Conservation (phyloP, 805 yeast species). For the Wickerhamomyces alni region DNA sequence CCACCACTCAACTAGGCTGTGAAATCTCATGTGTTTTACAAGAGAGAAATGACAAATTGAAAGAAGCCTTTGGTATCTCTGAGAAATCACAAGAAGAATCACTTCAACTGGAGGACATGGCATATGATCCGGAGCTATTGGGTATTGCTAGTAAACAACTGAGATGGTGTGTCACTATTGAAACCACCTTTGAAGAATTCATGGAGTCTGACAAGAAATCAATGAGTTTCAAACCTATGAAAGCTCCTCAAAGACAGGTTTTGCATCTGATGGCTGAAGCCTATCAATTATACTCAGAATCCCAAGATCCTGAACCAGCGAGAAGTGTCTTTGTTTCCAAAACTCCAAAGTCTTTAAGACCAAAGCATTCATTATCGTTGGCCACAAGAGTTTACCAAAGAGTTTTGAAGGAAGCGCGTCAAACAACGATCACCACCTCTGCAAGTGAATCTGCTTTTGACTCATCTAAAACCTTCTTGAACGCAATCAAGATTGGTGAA, state of each 20-base stretch:
- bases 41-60: constrained; percentile 54
- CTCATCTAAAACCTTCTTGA: constrained; percentile 22
- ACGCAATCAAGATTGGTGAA: constrained; percentile 50
- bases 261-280: constrained; percentile 61
- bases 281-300: constrained; percentile 55
- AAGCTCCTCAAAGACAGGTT: constrained; percentile 58
- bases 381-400: constrained; percentile 32
- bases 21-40: constrained; percentile 61
- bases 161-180: constrained; percentile 66
- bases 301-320: constrained; percentile 79
- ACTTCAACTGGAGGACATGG: constrained; percentile 12
- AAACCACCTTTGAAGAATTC: constrained; percentile 43
- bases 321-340: constrained; percentile 61
- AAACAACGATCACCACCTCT: not conserved
- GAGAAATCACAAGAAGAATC: constrained; percentile 3
- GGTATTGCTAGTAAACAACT: constrained; percentile 34
- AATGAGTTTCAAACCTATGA: constrained; percentile 72
- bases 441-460: not conserved
- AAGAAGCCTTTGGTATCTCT: constrained; percentile 50
- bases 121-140: constrained; percentile 19
- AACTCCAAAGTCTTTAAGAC: constrained; percentile 27
- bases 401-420: constrained; percentile 19
- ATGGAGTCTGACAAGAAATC: constrained; percentile 35
- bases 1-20: constrained; percentile 45
- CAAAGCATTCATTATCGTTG: constrained; percentile 41